These are phyloP conservation scores for Hericium rajendrae DNA, from an alignment of 768 basidiomycete genomes.

Conservation along the genomic window DNA sequence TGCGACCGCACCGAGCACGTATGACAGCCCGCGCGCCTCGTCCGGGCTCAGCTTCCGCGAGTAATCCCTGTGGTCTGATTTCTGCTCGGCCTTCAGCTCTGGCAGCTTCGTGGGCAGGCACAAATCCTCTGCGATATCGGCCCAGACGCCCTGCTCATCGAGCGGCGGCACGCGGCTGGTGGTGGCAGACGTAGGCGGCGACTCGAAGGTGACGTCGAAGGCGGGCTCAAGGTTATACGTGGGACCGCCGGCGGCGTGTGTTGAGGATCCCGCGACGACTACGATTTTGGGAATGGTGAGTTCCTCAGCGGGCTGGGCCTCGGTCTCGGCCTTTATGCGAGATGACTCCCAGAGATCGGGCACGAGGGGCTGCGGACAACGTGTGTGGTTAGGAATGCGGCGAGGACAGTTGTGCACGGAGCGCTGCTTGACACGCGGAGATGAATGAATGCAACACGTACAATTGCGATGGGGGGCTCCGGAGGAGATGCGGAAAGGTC, in stretches of 20 bases:
- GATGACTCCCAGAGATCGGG: conserved; percentile 52
- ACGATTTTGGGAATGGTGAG: conserved; percentile 36
- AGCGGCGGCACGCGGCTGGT: neutral
- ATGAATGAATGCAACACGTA: conserved; percentile 26
- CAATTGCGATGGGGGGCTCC: conserved; percentile 44
- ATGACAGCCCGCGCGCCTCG: conserved; percentile 39
- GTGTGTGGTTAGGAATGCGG: neutral
- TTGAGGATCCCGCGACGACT: conserved; percentile 37
- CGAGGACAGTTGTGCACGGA: neutral
- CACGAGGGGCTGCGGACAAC: conserved; percentile 38
- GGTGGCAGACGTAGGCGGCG: conserved; percentile 8
- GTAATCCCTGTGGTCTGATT: conserved; percentile 1
- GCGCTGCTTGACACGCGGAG: conserved; percentile 3
- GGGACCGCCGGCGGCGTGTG: conserved; percentile 40
- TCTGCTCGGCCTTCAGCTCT: no score
- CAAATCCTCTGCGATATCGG: conserved; percentile 29
- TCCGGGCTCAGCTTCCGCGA: conserved; percentile 30
- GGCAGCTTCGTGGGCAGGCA: conserved; percentile 21
- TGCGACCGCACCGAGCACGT: conserved; percentile 37
- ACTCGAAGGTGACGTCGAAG: conserved; percentile 10
- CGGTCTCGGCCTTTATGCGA: conserved; percentile 22
- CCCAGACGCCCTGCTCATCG: conserved; percentile 18
- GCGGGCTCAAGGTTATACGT: conserved; percentile 28
- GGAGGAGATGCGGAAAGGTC: conserved; percentile 36
- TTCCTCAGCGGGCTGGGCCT: conserved; percentile 15